Percentiles rank a stretch among this genome's conserved stretches.
Evolutionary conservation across 768 basidiomycete species (phyloP).

Genomic region (Serendipita sp.): DNA sequence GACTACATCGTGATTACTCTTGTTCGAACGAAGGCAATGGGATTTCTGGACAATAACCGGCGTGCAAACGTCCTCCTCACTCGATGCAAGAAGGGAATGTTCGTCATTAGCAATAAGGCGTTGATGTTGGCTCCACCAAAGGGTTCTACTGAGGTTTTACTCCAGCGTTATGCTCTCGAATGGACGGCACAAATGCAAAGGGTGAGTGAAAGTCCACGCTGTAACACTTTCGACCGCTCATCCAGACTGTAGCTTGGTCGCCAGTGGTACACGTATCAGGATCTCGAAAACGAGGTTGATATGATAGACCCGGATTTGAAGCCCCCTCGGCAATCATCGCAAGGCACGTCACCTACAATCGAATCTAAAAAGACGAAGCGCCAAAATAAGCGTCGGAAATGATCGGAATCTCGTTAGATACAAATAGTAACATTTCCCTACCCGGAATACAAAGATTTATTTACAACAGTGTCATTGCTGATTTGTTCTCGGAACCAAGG

Average conservation of each 20-base stretch:
- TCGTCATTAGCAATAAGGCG: slow-evolving; percentile 44
- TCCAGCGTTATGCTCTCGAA: too few species aligned
- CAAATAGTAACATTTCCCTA: too few species aligned
- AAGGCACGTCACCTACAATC: too few species aligned
- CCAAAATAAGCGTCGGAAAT: neutral
- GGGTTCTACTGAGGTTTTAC: too few species aligned
- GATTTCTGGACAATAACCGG: slow-evolving; percentile 49
- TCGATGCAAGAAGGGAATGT: slow-evolving; percentile 65
- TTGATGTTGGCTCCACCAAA: slow-evolving; percentile 29
- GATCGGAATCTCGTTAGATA: neutral
- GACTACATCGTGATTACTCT: slow-evolving; percentile 60
- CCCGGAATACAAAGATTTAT: too few species aligned
- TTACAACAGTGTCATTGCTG: neutral
- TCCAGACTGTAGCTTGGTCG: too few species aligned
- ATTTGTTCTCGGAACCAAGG: neutral
- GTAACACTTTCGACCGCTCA: too few species aligned
- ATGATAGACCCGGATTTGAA: neutral
- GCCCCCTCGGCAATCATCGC: too few species aligned
- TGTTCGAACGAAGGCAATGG: slow-evolving; percentile 45
- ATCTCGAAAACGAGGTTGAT: neutral
- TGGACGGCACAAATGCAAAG: too few species aligned
- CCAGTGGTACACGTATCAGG: neutral
- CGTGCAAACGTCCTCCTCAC: slow-evolving; percentile 83
- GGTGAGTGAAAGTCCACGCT: too few species aligned
- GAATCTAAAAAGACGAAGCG: neutral